Base-by-base conservation (phyloP, 2,329 filamentous ascomycete species). In the Teratosphaeria nubilosa region DNA sequence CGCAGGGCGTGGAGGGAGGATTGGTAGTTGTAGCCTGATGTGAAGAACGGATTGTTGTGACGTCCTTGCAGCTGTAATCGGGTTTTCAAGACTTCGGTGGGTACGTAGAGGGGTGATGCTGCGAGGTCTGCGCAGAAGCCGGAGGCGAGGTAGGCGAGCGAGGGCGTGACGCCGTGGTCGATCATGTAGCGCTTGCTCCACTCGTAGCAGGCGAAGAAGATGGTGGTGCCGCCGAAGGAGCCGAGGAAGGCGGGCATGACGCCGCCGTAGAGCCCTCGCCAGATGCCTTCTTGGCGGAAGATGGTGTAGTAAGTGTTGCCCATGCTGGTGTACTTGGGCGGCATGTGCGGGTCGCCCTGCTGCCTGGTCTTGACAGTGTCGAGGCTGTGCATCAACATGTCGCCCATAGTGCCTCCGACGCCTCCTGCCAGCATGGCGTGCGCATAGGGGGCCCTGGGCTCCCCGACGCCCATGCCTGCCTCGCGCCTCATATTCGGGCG, bases 301-400 rank as follows among this genome's bases (percentile, higher is more conserved):
- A 99, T 99, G 48, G 88, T 97, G 70, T 88, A 83, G 76, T 97
- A 99, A 3, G 92, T 94, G 59, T 87, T 88, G 45, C 88, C 88
- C 73, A 97, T 85, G 16, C 90, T 92, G 11, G 88, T 87, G 76
- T 99, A 99, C 75, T 89, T 95, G 1, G 94, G 88, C 24, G 94
- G 94, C 60, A 96, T 82, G 71, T 94, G 87, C 51, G 92, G 91
- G 70, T 97, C 94, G 69, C 92, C 94, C 75, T 99, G 94, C 73
- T 99, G 95, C 66, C 94, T 84, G 53, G 94, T 99, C 77, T 99
- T 99, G 68, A 99, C 94, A 0, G 94, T 99, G 74, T 99, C 94
- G 69, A 99, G 82, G 52, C 92, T 97, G 77, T 99, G 94, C 94
- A 99, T 99, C 65, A 99, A 79, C 82, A 99, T 88, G 74, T 99